Evolutionary conservation across 306 rosid genomes (phyloP), one percentile per base, ranked within the genome.

Genomic region (Fagus crenata): DNA sequence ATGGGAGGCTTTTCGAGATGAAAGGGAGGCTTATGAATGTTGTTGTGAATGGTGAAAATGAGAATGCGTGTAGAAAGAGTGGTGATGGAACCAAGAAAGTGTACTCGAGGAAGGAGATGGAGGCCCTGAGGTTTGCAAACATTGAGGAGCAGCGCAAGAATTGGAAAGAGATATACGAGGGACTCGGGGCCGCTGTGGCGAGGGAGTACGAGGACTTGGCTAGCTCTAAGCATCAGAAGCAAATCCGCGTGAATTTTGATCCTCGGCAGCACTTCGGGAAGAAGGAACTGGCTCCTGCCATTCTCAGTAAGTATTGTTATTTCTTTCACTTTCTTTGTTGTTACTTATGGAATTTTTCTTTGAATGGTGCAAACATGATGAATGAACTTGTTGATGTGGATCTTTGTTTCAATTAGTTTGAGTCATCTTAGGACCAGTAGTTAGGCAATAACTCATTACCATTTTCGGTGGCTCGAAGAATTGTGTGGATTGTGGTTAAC

Each of bases 21-120:
- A 72, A 41, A 68, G 72, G 51, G 69, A 73, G 72, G 69, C 15
- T 53, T 59, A 53, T 32, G 71, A 77, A 37, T 67, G 67, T 53
- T 4, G 37, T 59, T 28, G 74, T 39, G 37, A 15, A 18, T 80
- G 74, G 41, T 71, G 71, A 72, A 71, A 69, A 53, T 64, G 49
- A 17, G 18, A 33, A 15, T 59, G 53, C 12, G 53, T 40, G 71
- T 76, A 54, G 36, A 12, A 69, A 75, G 54, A 73, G 61, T 75
- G 80, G 49, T 18, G 80, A 75, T 39, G 79, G 84, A 71, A 61
- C 58, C 72, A 82, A 69, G 87, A 76, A 68, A 28, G 53, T 15
- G 31, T 94, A 92, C 83, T 79, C 96, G 4, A 89, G 91, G 65
- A 82, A 73, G 76, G 90, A 77, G 31, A 73, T 92, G 91, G 92